Conservation (phyloP, 2,329 filamentous ascomycete genomes). For the Stagonosporopsis tanaceti region DNA sequence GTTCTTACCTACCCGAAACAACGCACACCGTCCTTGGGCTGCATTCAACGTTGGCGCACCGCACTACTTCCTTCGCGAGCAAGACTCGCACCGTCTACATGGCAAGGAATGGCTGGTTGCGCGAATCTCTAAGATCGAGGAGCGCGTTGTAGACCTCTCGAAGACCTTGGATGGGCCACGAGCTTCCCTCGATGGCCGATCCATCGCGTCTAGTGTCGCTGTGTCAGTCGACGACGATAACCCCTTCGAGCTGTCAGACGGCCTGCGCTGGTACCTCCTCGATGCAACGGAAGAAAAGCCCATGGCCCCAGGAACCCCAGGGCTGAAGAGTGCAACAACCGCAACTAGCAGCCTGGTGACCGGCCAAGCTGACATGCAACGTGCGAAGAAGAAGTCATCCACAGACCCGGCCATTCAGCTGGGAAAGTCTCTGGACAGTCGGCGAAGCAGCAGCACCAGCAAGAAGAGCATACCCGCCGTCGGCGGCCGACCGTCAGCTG, state of each 20-base stretch:
- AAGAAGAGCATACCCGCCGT: constrained; percentile 71
- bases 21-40: constrained; percentile 94
- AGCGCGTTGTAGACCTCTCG: constrained; percentile 90
- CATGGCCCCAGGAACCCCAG: constrained; percentile 86
- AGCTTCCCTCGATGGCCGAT: constrained; percentile 55
- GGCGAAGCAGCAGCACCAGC: constrained; percentile 85
- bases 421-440: constrained; percentile 88
- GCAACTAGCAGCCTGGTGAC: constrained; percentile 88
- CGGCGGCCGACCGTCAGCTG: constrained; percentile 37
- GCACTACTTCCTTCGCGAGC: constrained; percentile 94
- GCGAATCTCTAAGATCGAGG: constrained; percentile 88
- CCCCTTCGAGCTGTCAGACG: constrained; percentile 94
- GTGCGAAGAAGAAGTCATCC: constrained; percentile 53
- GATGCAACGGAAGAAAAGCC: constrained; percentile 94
- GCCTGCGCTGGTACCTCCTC: constrained; percentile 93
- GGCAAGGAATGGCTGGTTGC: constrained; percentile 96
- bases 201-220: constrained; percentile 61
- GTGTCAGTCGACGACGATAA: constrained; percentile 83
- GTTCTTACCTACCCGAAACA: constrained; percentile 93
- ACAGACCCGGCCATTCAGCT: constrained; percentile 60
- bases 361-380: constrained; percentile 73
- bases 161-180: constrained; percentile 69
- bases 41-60: constrained; percentile 98
- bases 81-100: constrained; percentile 84
- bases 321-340: constrained; percentile 82